Percentiles rank a stretch among this genome's conserved stretches.
phyloP scores from a whole-genome alignment of 164 flowering plant species.

The Umbilicus rupestris region DNA sequence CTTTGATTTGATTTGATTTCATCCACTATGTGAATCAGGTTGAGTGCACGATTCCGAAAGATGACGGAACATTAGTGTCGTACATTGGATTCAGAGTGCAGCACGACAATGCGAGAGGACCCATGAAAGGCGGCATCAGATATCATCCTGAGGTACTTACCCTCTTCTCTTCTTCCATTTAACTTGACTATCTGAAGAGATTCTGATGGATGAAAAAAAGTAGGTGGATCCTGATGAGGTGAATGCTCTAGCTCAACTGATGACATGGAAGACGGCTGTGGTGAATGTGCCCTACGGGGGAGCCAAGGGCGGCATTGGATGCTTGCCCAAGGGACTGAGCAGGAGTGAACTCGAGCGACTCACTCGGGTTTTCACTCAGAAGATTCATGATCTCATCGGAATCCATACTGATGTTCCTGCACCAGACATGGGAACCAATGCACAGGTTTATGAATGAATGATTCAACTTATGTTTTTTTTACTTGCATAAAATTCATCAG shows the following conservation, averaged over 20 bases:
- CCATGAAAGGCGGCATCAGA: slow-evolving; percentile 96
- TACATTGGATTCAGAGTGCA: slow-evolving; percentile 83
- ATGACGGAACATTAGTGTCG: slow-evolving; percentile 74
- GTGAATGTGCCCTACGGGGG: slow-evolving; percentile 77
- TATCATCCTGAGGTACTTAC: slow-evolving; percentile 77
- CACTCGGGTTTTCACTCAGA: slow-evolving; percentile 80
- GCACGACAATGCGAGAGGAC: slow-evolving; percentile 90
- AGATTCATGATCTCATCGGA: slow-evolving; percentile 79
- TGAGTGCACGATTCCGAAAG: slow-evolving; percentile 93
- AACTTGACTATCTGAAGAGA: no score
- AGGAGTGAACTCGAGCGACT: slow-evolving; percentile 60
- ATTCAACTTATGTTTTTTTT: no score
- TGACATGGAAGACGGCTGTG: slow-evolving; percentile 90
- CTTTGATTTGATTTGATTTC: no score
- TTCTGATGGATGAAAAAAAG: neutral
- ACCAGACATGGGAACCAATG: slow-evolving; percentile 82
- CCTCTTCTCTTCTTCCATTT: no score
- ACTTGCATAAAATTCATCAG: no score
- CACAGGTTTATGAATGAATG: no score
- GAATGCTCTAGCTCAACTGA: slow-evolving; percentile 74
- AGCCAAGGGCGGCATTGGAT: slow-evolving; percentile 82
- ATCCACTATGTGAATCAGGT: slow-evolving; percentile 60
- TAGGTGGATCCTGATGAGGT: slow-evolving; percentile 92
- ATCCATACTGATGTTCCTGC: slow-evolving; percentile 74
- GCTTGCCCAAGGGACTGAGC: slow-evolving; percentile 54